Evolutionary conservation across 306 rosid species (phyloP).

Genomic region (Cercis canadensis): DNA sequence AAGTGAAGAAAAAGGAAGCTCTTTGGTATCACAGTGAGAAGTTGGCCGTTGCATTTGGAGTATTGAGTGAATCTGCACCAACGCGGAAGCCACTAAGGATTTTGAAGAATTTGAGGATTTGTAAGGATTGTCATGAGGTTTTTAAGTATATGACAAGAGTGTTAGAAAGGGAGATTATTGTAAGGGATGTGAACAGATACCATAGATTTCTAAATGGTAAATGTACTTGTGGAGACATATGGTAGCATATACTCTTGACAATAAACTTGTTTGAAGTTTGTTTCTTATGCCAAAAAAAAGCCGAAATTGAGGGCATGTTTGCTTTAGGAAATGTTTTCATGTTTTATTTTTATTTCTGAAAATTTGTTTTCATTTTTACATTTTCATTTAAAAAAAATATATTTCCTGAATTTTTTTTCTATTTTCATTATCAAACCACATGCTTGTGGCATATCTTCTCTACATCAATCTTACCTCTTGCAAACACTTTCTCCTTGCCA

Average conservation of each 20-base stretch:
- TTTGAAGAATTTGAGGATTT: slow-evolving; percentile 89
- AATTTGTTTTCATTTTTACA: no score
- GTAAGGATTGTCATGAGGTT: slow-evolving; percentile 81
- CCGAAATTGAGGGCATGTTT: no score
- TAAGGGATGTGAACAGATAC: slow-evolving; percentile 84
- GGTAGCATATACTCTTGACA: slow-evolving; percentile 49
- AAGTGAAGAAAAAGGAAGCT: slow-evolving; percentile 69
- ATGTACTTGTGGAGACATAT: slow-evolving; percentile 73
- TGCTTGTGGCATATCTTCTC: no score
- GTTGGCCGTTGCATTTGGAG: slow-evolving; percentile 82
- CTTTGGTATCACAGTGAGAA: slow-evolving; percentile 89
- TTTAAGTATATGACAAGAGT: slow-evolving; percentile 70
- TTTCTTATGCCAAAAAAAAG: neutral
- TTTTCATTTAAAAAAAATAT: no score
- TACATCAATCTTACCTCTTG: no score
- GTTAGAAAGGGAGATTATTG: slow-evolving; percentile 76
- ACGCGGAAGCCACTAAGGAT: slow-evolving; percentile 71
- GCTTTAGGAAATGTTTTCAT: no score
- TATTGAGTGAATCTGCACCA: slow-evolving; percentile 66
- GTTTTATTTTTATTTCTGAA: no score
- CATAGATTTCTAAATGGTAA: slow-evolving; percentile 72
- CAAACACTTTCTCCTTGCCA: no score
- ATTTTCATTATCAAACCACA: no score
- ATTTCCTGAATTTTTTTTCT: no score
- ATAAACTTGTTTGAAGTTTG: slow-evolving; percentile 19